A percentile compares a stretch with the other conserved stretches of the same genome.
phyloP scores from a whole-genome alignment of 2,329 filamentous ascomycete genomes.

The Stagonosporopsis vannaccii region DNA sequence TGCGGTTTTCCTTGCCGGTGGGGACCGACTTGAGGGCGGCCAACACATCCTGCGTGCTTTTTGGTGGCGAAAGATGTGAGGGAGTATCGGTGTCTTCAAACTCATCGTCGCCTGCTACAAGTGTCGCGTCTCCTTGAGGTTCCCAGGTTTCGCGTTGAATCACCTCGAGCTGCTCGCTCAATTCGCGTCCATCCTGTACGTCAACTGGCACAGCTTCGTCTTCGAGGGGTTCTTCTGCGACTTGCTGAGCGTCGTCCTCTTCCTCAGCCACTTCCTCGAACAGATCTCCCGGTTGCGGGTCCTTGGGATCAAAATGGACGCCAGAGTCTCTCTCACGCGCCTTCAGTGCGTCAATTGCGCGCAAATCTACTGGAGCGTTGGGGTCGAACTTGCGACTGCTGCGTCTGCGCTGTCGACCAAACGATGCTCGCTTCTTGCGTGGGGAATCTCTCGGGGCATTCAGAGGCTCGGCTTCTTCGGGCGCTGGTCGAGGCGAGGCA shows the following conservation, averaged over 20 bases:
- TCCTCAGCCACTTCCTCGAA: neutral
- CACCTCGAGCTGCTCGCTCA: neutral
- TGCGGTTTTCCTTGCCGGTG: conserved; percentile 46
- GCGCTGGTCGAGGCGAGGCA: conserved; percentile 20
- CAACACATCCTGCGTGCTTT: conserved; percentile 30
- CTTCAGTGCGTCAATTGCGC: conserved; percentile 30
- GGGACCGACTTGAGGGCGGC: conserved; percentile 29
- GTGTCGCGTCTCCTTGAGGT: conserved; percentile 12
- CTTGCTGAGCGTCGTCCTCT: neutral
- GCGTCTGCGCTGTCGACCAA: conserved; percentile 35
- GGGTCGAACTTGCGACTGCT: conserved; percentile 43
- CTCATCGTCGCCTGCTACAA: conserved; percentile 21
- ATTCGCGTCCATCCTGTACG: neutral
- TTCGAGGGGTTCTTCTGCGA: conserved; percentile 9
- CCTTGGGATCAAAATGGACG: conserved; percentile 18
- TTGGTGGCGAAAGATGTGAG: conserved; percentile 25
- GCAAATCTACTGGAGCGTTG: conserved; percentile 31
- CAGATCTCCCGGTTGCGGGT: conserved; percentile 14
- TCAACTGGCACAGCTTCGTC: conserved; percentile 8
- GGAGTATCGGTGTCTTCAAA: conserved; percentile 9
- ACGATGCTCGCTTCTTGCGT: conserved; percentile 38
- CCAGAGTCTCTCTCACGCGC: conserved; percentile 29
- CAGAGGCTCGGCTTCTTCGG: conserved; percentile 6
- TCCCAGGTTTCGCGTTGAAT: conserved; percentile 16
- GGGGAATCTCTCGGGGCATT: conserved; percentile 23